phyloP scores from a whole-genome alignment of 768 basidiomycete species.

The Leucocoprinus leucothites region DNA sequence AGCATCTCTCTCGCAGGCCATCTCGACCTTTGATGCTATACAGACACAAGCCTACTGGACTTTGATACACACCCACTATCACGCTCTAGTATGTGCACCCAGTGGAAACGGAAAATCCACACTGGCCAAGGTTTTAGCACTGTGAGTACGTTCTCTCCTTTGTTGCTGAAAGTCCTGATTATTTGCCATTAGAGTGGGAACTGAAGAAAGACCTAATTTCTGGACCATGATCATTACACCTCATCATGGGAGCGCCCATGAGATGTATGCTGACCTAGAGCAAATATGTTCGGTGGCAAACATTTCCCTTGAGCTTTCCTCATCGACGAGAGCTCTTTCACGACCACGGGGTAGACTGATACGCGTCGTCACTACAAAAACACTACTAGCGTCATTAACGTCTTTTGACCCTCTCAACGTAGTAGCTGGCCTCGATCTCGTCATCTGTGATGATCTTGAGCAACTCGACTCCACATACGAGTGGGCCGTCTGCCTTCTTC shows the following conservation, averaged over 20 bases:
- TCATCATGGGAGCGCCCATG: slow-evolving; percentile 50
- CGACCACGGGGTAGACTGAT: slow-evolving; percentile 41
- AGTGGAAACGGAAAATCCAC: slow-evolving; percentile 79
- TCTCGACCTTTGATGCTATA: slow-evolving; percentile 72
- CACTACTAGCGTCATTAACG: slow-evolving; percentile 44
- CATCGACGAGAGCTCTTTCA: slow-evolving; percentile 20
- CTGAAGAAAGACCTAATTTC: slow-evolving; percentile 36
- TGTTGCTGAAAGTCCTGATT: slow-evolving; percentile 11
- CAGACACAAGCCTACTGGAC: slow-evolving; percentile 93
- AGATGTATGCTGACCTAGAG: slow-evolving; percentile 53
- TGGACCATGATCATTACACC: slow-evolving; percentile 69
- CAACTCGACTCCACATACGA: slow-evolving; percentile 81
- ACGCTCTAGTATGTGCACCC: slow-evolving; percentile 76
- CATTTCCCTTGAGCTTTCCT: slow-evolving; percentile 35
- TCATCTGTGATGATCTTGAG: slow-evolving; percentile 85
- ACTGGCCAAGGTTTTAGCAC: slow-evolving; percentile 64
- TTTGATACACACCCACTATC: slow-evolving; percentile 59
- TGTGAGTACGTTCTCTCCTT: slow-evolving; percentile 47
- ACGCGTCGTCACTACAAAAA: slow-evolving; percentile 52
- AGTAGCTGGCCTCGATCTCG: slow-evolving; percentile 51
- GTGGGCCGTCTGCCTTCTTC: slow-evolving; percentile 70
- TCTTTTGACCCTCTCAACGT: slow-evolving; percentile 23
- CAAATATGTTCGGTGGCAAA: slow-evolving; percentile 31
- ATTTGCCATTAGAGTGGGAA: slow-evolving; percentile 47
- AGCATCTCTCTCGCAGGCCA: slow-evolving; percentile 39